These are phyloP conservation scores for Porcisia hertigi DNA, from an alignment of 208 protist species.

Conservation along the genomic window DNA sequence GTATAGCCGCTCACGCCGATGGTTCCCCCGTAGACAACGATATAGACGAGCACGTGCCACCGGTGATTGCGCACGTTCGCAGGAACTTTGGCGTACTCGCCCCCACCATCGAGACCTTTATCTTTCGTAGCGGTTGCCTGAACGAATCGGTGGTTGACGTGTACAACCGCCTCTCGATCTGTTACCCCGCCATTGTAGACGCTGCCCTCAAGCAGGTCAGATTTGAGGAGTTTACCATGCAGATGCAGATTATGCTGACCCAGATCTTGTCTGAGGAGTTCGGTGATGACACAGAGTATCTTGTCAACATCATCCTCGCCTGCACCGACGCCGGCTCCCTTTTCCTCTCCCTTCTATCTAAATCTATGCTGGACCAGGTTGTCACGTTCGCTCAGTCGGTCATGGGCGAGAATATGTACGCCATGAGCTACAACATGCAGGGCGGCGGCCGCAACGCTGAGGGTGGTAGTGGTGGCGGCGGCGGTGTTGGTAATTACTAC, in stretches of 20 bases:
- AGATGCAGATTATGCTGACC: slow-evolving; percentile 47
- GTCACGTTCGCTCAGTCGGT: slow-evolving; percentile 42
- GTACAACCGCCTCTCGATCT: slow-evolving; percentile 44
- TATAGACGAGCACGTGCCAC: slow-evolving; percentile 35
- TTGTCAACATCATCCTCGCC: slow-evolving; percentile 42
- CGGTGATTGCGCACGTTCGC: slow-evolving; percentile 51
- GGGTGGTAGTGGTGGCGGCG: slow-evolving; percentile 3
- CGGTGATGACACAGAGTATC: slow-evolving; percentile 31
- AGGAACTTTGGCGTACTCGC: slow-evolving; percentile 65
- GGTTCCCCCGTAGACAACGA: slow-evolving; percentile 7
- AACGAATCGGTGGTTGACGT: slow-evolving; percentile 51
- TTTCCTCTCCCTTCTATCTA: slow-evolving; percentile 55
- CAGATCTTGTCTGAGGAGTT: slow-evolving; percentile 39
- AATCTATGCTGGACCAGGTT: slow-evolving; percentile 38
- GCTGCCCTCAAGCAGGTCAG: slow-evolving; percentile 29
- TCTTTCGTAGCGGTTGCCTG: slow-evolving; percentile 59
- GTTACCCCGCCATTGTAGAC: slow-evolving; percentile 31
- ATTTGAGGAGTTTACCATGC: slow-evolving; percentile 29
- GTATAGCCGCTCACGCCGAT: neutral
- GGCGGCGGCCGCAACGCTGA: slow-evolving; percentile 17
- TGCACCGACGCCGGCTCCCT: slow-evolving; percentile 33
- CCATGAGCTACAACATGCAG: slow-evolving; percentile 6
- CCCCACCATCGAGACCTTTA: slow-evolving; percentile 49
- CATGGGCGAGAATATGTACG: slow-evolving; percentile 29
- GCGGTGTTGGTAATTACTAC: slow-evolving; percentile 18